Percentiles rank a stretch among this genome's conserved stretches.
phyloP scores from a whole-genome alignment of 768 basidiomycete species.

The Pleurotus ostreatus region DNA sequence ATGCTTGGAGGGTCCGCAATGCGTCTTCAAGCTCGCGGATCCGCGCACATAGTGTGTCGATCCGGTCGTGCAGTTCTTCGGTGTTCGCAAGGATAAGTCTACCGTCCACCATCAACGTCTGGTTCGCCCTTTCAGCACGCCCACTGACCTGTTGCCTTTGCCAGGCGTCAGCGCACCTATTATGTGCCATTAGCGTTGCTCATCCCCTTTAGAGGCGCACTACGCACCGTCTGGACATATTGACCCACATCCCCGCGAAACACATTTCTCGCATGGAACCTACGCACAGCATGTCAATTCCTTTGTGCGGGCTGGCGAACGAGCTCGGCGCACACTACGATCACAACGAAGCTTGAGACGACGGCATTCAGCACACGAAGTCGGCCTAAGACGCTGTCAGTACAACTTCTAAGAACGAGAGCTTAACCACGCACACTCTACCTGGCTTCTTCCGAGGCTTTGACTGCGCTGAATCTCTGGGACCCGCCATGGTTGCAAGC shows the following conservation, averaged over 20 bases:
- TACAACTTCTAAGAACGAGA: constrained; percentile 31
- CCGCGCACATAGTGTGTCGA: constrained; percentile 50
- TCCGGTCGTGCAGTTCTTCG: constrained; percentile 64
- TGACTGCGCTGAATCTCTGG: neutral
- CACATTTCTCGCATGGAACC: constrained; percentile 79
- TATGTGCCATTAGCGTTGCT: neutral
- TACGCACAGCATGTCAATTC: constrained; percentile 21
- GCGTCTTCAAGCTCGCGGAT: constrained; percentile 61
- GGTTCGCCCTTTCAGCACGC: neutral
- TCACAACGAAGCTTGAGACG: constrained; percentile 64
- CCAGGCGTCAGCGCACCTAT: constrained; percentile 53
- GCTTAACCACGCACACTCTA: constrained; percentile 33
- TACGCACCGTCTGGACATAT: constrained; percentile 72
- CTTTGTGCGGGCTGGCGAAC: neutral
- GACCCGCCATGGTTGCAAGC: neutral
- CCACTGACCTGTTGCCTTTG: constrained; percentile 50
- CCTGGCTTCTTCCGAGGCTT: constrained; percentile 42
- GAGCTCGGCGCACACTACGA: constrained; percentile 40
- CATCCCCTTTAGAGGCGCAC: neutral
- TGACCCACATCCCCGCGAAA: constrained; percentile 66
- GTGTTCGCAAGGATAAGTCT: constrained; percentile 65
- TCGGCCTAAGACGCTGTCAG: constrained; percentile 28
- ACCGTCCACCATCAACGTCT: neutral
- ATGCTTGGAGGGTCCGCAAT: constrained; percentile 44
- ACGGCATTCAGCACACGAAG: constrained; percentile 48